Conservation (phyloP, 2,329 filamentous ascomycete genomes). For the Cadophora sp. region DNA sequence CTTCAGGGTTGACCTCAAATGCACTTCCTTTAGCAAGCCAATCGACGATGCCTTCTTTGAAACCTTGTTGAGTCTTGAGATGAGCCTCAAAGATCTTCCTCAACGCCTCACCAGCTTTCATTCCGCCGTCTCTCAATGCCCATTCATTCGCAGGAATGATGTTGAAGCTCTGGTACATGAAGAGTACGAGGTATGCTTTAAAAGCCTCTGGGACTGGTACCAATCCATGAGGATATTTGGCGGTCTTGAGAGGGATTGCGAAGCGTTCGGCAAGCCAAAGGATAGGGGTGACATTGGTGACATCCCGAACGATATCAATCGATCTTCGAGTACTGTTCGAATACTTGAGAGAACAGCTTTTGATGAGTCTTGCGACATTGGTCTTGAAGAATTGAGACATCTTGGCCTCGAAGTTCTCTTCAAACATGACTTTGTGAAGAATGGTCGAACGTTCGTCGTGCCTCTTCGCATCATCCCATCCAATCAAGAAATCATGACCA, state of each 20-base stretch:
- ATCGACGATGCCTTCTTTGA: constrained; percentile 52
- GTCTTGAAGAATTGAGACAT: constrained; percentile 52
- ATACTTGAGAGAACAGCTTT: constrained; percentile 54
- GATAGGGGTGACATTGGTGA: constrained; percentile 68
- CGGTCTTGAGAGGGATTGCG: constrained; percentile 65
- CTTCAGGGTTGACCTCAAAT: constrained; percentile 56
- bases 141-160: constrained; percentile 56
- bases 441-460: constrained; percentile 51
- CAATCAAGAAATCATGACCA: constrained; percentile 56
- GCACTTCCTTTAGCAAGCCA: constrained; percentile 56
- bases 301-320: constrained; percentile 57
- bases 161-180: constrained; percentile 61
- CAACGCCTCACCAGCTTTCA: constrained; percentile 49
- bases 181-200: constrained; percentile 52
- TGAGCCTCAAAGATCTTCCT: constrained; percentile 52
- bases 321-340: constrained; percentile 50
- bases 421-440: constrained; percentile 54
- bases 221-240: constrained; percentile 63
- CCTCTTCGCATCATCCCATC: constrained; percentile 51
- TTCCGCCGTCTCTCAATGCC: constrained; percentile 54
- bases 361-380: constrained; percentile 53
- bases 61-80: constrained; percentile 53
- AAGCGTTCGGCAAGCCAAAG: constrained; percentile 58
- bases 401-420: constrained; percentile 52
- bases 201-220: constrained; percentile 55